Evolutionary conservation across 2,329 filamentous ascomycete genomes (phyloP).

Genomic region (Neocucurbitaria cava): DNA sequence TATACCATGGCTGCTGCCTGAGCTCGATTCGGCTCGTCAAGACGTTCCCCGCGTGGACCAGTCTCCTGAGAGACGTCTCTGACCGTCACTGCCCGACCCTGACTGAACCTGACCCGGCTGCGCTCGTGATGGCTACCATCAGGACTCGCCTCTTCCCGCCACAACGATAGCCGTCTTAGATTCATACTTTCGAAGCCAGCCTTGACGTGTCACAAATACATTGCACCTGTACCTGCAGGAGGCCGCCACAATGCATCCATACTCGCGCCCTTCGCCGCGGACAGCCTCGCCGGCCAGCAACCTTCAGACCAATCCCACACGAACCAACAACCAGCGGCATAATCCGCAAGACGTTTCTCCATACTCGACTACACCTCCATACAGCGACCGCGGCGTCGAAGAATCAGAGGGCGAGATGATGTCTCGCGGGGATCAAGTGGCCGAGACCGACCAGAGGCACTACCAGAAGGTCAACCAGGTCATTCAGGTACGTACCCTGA

Average conservation of each 20-base stretch:
- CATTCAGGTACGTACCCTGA: slow-evolving; percentile 72
- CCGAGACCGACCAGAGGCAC: slow-evolving; percentile 42
- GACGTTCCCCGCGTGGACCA: slow-evolving; percentile 33
- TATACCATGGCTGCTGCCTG: slow-evolving; percentile 48
- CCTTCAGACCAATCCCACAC: slow-evolving; percentile 73
- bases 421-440: slow-evolving; percentile 35
- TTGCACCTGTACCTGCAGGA: slow-evolving; percentile 28
- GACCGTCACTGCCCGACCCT: slow-evolving; percentile 31
- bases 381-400: slow-evolving; percentile 58
- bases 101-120: slow-evolving; percentile 33
- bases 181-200: slow-evolving; percentile 14
- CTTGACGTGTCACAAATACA: slow-evolving; percentile 10
- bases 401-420: slow-evolving; percentile 58
- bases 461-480: slow-evolving; percentile 84
- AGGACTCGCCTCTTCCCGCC: slow-evolving; percentile 42
- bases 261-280: slow-evolving; percentile 76
- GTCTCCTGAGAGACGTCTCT: slow-evolving; percentile 38
- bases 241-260: slow-evolving; percentile 74
- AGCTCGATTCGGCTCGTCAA: slow-evolving; percentile 23
- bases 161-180: slow-evolving; percentile 38
- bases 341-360: slow-evolving; percentile 59
- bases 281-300: slow-evolving; percentile 76
- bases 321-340: slow-evolving; percentile 78
- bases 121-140: slow-evolving; percentile 50
- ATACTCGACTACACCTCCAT: slow-evolving; percentile 58